Evolutionary conservation across 805 yeast species (phyloP), one percentile per base, ranked within the genome.

Genomic region (Scheffersomyces amazonensis): DNA sequence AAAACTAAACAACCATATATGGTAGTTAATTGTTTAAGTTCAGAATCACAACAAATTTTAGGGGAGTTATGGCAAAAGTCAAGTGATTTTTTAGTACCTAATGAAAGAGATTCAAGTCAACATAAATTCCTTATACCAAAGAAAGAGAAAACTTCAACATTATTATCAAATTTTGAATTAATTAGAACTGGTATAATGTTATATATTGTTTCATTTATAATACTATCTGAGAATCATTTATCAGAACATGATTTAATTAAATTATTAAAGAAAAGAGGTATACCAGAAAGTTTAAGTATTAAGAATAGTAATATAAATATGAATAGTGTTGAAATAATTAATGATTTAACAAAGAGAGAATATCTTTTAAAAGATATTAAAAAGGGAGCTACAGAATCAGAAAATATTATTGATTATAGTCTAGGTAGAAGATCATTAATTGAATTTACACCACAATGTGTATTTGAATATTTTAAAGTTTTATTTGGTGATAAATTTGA

Each of bases 381-480:
- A 12, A 45, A 40, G 13, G 50, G 46, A 3, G 36, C 36, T 6
- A 32, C 47, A 3, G 49, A 44, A 28, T 34, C 50, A 13, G 52
- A 44, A 11, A 47, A 42, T 32, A 44, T 47, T 3, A 45, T 47
- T 8, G 60, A 52, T 36, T 66, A 56, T 41, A 38, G 49, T 2
- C 44, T 68, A 21, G 73, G 73, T 2, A 50, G 56, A 28, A 45
- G 71, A 17, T 49, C 65, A 6, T 34, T 58, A 18, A 47, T 54
- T 16, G 73, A 68, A 44, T 62, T 63, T 34, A 42, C 46, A 3
- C 68, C 69, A 1, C 36, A 43, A 11, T 39, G 56, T n/a, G 53
- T 66, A 31, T 49, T 50, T 34, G 51, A 52, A 24, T 53, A 50
- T 17, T 39, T 65, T 23, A 50, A 50, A 24, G 46, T 34, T 3